A percentile compares a stretch with the other conserved stretches of the same genome.
Conservation (phyloP, 345 rosid genomes). For the Sisymbrium altissimum region DNA sequence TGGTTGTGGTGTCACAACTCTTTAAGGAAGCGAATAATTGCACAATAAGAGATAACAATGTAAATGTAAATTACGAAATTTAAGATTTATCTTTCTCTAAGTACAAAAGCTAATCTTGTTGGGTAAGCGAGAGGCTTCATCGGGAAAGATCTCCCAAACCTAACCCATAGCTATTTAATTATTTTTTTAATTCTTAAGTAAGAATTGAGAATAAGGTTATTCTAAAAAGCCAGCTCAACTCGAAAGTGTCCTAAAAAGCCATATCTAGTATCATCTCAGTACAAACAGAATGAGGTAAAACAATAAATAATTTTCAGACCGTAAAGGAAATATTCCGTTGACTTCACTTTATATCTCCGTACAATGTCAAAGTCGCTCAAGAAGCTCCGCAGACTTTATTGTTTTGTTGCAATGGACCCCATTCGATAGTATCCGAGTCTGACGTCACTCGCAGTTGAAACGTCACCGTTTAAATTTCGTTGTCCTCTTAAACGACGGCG, state of each 20-base stretch:
- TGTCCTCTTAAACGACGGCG: neutral
- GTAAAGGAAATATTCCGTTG: neutral
- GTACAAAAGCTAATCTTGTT: too few relatives aligned
- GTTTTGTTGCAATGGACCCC: conserved; percentile 9
- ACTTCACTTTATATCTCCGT: neutral
- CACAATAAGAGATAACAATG: too few relatives aligned
- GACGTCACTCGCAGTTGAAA: conserved; percentile 9
- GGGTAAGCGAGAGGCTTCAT: too few relatives aligned
- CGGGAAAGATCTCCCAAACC: neutral
- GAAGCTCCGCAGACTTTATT: neutral
- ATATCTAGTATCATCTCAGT: neutral
- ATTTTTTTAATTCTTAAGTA: neutral
- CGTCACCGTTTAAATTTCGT: conserved; percentile 10
- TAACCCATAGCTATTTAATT: neutral
- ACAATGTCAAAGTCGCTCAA: neutral
- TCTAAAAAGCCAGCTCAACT: too few relatives aligned
- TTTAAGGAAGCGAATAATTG: too few relatives aligned
- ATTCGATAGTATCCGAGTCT: neutral
- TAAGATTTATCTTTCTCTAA: too few relatives aligned
- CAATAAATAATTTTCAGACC: neutral
- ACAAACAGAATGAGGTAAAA: neutral
- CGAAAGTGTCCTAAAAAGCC: too few relatives aligned
- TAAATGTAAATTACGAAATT: too few relatives aligned
- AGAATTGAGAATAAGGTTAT: too few relatives aligned
- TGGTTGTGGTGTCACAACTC: too few relatives aligned